Evolutionary conservation across 805 yeast genomes (phyloP), one percentile per base, ranked within the genome.

Genomic region (Ogataea wickerhamii): DNA sequence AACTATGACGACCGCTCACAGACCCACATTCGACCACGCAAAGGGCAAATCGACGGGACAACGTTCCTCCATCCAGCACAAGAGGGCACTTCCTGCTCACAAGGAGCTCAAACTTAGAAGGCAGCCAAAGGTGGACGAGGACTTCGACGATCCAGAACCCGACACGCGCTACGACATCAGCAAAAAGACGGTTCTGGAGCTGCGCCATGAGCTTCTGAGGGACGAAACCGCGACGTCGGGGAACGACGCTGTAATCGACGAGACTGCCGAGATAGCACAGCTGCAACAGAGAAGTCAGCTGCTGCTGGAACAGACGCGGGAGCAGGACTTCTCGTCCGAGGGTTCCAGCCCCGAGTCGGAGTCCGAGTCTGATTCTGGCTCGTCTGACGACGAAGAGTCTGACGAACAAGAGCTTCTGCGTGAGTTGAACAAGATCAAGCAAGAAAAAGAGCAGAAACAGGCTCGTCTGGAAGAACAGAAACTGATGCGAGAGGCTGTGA

Each of bases 11-110:
- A 76, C 85, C 3, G 82, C 84, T 7, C 84, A 78, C 51, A 70
- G 82, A 53, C 85, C 86, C 0, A 80, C 84, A 5, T 69, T 80
- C 45, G 86, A 80, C 45, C 74, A 74, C 33, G 82, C 83, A 14
- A 69, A 76, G 49, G 80, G 80, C 37, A 76, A 74, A 35, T 63
- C 64, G 1, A 63, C 68, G 34, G 64, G 63, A 6, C 45, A 38
- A 49, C 58, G 41, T 56, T 74, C 81, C 0, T 49, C 71, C 3
- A 76, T 73, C 7, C 62, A 65, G 18, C 84, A 79, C 49, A 66
- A 78, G 8, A 63, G 82, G 33, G 61, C 70, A 31, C 60, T 74
- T 8, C 79, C 83, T 0, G 77, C 76, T 1, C 82, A 80, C 40
- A 67, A 64, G 23, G 66, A 66, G 55, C 52, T 80, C 37, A 80